Percentiles rank a stretch among this genome's conserved stretches.
phyloP scores from a whole-genome alignment of 805 yeast species.

The Metschnikowia colocasiae region DNA sequence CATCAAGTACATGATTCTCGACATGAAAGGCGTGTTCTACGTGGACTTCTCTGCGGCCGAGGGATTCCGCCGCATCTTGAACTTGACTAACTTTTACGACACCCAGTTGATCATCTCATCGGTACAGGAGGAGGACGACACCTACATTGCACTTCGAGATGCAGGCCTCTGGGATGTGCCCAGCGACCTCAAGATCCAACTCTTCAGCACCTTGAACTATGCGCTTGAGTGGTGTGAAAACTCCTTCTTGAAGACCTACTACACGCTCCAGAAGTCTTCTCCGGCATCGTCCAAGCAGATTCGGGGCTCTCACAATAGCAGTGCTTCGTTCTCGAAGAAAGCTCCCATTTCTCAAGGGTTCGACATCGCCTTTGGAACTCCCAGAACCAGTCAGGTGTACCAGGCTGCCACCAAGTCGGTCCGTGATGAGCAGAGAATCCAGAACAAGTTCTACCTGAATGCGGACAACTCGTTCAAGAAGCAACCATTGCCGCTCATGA shows the following conservation, averaged over 20 bases:
- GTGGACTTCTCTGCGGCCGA: slow-evolving; percentile 96
- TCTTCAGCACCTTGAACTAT: slow-evolving; percentile 76
- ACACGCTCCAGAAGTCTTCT: slow-evolving; percentile 28
- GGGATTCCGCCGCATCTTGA: slow-evolving; percentile 83
- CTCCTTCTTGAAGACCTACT: slow-evolving; percentile 67
- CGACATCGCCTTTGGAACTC: slow-evolving; percentile 42
- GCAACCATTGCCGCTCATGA: slow-evolving; percentile 61
- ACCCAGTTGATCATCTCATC: slow-evolving; percentile 78
- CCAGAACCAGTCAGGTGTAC: slow-evolving; percentile 49
- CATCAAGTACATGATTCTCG: slow-evolving; percentile 76
- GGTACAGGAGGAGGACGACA: slow-evolving; percentile 61
- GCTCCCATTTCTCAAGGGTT: slow-evolving; percentile 20
- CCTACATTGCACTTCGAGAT: slow-evolving; percentile 69
- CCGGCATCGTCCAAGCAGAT: slow-evolving; percentile 10
- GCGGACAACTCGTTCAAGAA: slow-evolving; percentile 32
- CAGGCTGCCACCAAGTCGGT: slow-evolving; percentile 50
- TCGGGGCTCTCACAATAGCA: slow-evolving; percentile 7
- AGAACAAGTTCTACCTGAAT: slow-evolving; percentile 49
- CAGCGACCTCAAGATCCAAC: slow-evolving; percentile 45
- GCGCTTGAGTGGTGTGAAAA: slow-evolving; percentile 98
- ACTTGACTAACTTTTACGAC: slow-evolving; percentile 64
- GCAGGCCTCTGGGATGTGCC: slow-evolving; percentile 67
- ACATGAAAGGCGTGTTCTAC: slow-evolving; percentile 74
- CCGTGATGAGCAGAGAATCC: slow-evolving; percentile 38
- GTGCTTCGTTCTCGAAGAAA: slow-evolving; percentile 7